These are phyloP conservation scores for Melocanna baccifera DNA, from an alignment of 176 grass and related monocot species.

Conservation along the genomic window DNA sequence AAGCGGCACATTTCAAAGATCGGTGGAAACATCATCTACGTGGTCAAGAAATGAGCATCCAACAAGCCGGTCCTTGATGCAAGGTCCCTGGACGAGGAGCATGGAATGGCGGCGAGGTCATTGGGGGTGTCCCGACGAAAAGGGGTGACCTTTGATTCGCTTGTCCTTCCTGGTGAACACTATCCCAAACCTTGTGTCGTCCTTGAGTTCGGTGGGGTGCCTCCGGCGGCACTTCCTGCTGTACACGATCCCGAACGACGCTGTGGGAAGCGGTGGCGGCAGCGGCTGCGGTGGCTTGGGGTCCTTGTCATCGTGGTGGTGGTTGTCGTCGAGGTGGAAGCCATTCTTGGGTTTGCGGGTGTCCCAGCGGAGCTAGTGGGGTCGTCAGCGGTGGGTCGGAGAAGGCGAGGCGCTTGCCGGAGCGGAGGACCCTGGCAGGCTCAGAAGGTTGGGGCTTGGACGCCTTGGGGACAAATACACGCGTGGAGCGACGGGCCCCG, in stretches of 20 bases:
- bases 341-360: conserved; percentile 11
- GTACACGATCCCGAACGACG: conserved; percentile 66
- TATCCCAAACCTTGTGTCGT: conserved; percentile 52
- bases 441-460: conserved; percentile 11
- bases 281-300: not conserved
- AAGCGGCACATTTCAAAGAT: conserved; percentile 23
- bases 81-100: conserved; percentile 48
- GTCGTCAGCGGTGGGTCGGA: conserved; percentile 3
- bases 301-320: not conserved
- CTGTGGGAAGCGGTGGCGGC: not conserved
- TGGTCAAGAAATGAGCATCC: conserved; percentile 37
- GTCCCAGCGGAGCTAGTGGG: conserved; percentile 44
- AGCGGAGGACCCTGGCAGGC: conserved; percentile 38
- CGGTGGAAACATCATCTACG: conserved; percentile 11
- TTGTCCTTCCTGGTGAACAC: conserved; percentile 55
- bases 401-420: conserved; percentile 58
- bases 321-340: conserved; percentile 10
- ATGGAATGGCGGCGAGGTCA: conserved; percentile 13
- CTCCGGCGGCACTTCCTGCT: conserved; percentile 50
- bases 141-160: conserved; percentile 37
- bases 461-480: conserved; percentile 69
- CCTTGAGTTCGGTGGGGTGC: not conserved
- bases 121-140: not conserved
- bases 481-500: conserved; percentile 67
- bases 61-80: conserved; percentile 31